Conservation (phyloP, 306 rosid species). For the Purshia tridentata region DNA sequence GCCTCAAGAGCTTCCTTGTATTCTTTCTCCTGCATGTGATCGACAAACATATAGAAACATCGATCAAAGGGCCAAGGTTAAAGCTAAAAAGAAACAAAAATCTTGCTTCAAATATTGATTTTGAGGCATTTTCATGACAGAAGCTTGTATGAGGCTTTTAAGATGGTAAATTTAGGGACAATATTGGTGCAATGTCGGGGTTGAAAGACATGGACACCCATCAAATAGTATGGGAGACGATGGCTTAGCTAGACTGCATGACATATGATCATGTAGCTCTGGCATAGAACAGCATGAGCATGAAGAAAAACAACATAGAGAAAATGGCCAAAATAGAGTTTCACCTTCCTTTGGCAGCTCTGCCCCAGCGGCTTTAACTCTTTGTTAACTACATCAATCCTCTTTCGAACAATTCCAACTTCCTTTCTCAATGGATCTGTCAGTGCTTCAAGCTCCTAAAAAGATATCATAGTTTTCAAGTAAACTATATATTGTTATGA, state of each 20-base stretch:
- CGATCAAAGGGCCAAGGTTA: not conserved
- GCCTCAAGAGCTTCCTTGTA: conserved; percentile 86
- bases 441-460: conserved; percentile 81
- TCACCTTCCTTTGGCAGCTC: conserved; percentile 88
- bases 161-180: no score
- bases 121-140: no score
- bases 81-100: not conserved
- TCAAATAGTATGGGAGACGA: no score
- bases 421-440: conserved; percentile 91
- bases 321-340: not conserved
- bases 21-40: conserved; percentile 69
- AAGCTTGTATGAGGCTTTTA: no score
- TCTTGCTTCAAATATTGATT: no score
- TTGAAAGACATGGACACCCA: no score
- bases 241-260: no score
- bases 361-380: conserved; percentile 88
- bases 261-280: no score
- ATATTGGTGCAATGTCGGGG: no score
- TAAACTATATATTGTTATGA: no score
- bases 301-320: not conserved
- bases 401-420: conserved; percentile 65
- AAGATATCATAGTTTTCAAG: not conserved
- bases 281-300: not conserved
- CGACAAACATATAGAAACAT: not conserved
- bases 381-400: conserved; percentile 71